Conservation (phyloP, 768 basidiomycete species). For the Tricholoma flavovirens region DNA sequence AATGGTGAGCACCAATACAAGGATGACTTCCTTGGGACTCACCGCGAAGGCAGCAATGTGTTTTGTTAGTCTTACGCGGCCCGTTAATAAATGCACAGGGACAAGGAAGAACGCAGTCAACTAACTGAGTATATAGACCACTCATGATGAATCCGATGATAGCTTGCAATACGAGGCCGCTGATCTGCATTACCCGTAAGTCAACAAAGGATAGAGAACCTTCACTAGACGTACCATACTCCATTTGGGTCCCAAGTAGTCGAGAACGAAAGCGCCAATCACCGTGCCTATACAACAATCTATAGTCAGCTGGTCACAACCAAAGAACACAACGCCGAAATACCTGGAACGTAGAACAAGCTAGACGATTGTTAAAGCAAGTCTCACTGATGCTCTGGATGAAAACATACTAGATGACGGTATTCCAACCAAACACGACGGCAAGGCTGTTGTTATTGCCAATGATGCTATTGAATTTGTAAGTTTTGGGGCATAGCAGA, state of each 20-base stretch:
- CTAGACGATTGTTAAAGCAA: conserved; percentile 14
- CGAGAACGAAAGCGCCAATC: conserved; percentile 69
- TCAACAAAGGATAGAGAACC: neutral
- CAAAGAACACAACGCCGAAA: neutral
- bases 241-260: conserved; percentile 68
- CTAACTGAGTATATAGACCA: conserved; percentile 59
- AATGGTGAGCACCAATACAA: conserved; percentile 1
- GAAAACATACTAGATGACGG: conserved; percentile 67
- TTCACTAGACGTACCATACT: conserved; percentile 49
- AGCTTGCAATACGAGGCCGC: conserved; percentile 61
- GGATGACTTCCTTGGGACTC: conserved; percentile 14
- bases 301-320: conserved; percentile 13
- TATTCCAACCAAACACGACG: conserved; percentile 77
- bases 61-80: conserved; percentile 39
- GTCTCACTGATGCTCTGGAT: neutral
- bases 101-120: neutral
- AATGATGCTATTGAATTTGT: conserved; percentile 43
- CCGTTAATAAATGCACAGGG: neutral
- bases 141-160: conserved; percentile 87
- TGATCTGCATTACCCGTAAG: conserved; percentile 40
- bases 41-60: conserved; percentile 76
- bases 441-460: conserved; percentile 44
- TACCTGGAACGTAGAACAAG: neutral
- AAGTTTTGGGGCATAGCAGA: neutral
- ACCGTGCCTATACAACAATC: conserved; percentile 55